Base-by-base conservation (phyloP, 2,329 filamentous ascomycete genomes). In the Chaetomiaceae sp. region DNA sequence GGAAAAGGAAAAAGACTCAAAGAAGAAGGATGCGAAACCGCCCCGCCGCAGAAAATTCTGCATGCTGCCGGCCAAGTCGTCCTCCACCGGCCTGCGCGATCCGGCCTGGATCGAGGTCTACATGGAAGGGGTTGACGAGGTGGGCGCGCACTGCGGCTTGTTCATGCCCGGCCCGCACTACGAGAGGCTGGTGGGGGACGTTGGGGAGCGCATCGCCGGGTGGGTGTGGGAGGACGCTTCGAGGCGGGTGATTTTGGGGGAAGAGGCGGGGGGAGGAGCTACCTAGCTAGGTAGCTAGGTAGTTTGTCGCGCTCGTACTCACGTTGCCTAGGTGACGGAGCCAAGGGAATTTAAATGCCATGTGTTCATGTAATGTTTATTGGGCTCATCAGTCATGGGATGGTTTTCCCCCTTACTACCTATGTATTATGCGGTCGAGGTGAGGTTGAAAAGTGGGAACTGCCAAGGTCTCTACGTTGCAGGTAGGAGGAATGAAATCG, bases 41-140 rank as follows among this genome's bases (percentile, higher is more conserved):
- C 45, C 44, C 32, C 52, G 47, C 42, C 53, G 23, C 37, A 80
- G 82, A 54, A 92, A 88, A 64, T 96, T 96, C 68, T 94, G 90
- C 70, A 82, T 84, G 61, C 70, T 92, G 3, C 89, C 87, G 2
- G 88, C 87, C 18, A 75, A 74, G 52, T 68, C 10, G 8, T 4
- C 6, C 23, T 18, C 3, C 25, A 66, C 75, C 48, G n/a, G 7
- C 10, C 42, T 5, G 13, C 13, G 82, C 6, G 89, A 95, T 66
- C 72, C 79, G 4, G 81, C 84, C 14, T 96, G 91, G 90, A 73
- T 90, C 1, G 77, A 85, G 40, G 80, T 96, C 2, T 85, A 84
- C 62, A 94, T 96, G 87, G 79, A 86, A 53, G 84, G 83, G 48
- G 83, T 94, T 56, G 90, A 95, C 65, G 89, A 95, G 68, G 87